phyloP scores from a whole-genome alignment of 441 rosid genomes.

The Melastoma candidum region DNA sequence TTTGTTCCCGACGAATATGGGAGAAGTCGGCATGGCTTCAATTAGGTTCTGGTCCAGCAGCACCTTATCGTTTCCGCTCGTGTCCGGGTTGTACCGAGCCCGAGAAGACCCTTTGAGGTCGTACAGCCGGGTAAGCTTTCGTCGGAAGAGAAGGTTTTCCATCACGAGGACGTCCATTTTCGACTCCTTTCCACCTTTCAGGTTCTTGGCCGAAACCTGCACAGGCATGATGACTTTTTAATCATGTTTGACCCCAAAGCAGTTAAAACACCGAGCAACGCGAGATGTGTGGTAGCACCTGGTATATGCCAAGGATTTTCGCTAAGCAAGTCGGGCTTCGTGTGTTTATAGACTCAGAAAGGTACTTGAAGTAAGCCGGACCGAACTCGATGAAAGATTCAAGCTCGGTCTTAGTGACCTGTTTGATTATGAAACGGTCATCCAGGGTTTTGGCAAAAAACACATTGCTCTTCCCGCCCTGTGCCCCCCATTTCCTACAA shows the following conservation, averaged over 20 bases:
- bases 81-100: slow-evolving; percentile 16
- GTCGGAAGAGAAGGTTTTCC: slow-evolving; percentile 18
- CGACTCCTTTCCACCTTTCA: slow-evolving; percentile 16
- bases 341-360: slow-evolving; percentile 9
- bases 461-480: slow-evolving; percentile 20
- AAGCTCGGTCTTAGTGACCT: slow-evolving; percentile 18
- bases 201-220: slow-evolving; percentile 13
- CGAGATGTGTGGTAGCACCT: slow-evolving; percentile 1
- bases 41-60: slow-evolving; percentile 18
- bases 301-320: slow-evolving; percentile 18
- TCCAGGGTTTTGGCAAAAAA: slow-evolving; percentile 19
- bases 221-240: too few species aligned
- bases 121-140: slow-evolving; percentile 13
- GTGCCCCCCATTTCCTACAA: slow-evolving; percentile 21
- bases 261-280: too few species aligned
- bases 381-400: slow-evolving; percentile 19
- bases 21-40: slow-evolving; percentile 16
- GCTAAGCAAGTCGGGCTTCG: slow-evolving; percentile 16
- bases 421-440: slow-evolving; percentile 19
- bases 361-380: slow-evolving; percentile 16
- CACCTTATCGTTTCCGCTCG: slow-evolving; percentile 15
- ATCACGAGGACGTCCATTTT: slow-evolving; percentile 20
- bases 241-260: too few species aligned
- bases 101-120: slow-evolving; percentile 18
- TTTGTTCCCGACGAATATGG: slow-evolving; percentile 15